A percentile compares a stretch with the other conserved stretches of the same genome.
These are phyloP conservation scores for Colletotrichum camelliae DNA, from an alignment of 2,329 filamentous ascomycete species.

Conservation along the genomic window DNA sequence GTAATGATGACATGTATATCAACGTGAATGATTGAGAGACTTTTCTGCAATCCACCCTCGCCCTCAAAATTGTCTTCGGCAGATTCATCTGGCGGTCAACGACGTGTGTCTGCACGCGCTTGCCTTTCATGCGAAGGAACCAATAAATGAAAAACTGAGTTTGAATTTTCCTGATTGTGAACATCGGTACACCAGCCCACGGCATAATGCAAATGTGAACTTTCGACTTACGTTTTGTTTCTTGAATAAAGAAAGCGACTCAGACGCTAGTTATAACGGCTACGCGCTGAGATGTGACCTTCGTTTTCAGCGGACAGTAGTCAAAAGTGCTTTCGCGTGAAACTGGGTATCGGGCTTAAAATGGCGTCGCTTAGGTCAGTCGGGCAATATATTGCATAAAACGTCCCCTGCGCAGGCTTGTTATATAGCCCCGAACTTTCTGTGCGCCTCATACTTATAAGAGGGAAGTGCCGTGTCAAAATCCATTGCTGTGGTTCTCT, in stretches of 20 bases:
- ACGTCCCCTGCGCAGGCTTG: background rate
- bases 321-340: background rate
- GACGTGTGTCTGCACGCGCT: background rate
- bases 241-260: background rate
- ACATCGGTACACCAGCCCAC: background rate
- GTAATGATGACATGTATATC: background rate
- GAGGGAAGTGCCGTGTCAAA: background rate
- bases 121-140: background rate
- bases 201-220: background rate
- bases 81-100: background rate
- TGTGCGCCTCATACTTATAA: background rate
- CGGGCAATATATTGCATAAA: too few relatives aligned
- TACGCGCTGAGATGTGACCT: background rate
- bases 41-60: accelerated
- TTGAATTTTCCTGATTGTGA: background rate
- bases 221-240: background rate
- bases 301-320: background rate
- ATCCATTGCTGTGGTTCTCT: background rate
- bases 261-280: background rate
- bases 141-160: background rate
- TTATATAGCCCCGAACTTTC: background rate
- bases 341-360: background rate
- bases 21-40: background rate
- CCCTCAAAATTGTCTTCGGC: background rate
- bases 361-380: background rate